These are phyloP conservation scores for Trichothecium roseum DNA, from an alignment of 2,329 filamentous ascomycete genomes.

Conservation along the genomic window DNA sequence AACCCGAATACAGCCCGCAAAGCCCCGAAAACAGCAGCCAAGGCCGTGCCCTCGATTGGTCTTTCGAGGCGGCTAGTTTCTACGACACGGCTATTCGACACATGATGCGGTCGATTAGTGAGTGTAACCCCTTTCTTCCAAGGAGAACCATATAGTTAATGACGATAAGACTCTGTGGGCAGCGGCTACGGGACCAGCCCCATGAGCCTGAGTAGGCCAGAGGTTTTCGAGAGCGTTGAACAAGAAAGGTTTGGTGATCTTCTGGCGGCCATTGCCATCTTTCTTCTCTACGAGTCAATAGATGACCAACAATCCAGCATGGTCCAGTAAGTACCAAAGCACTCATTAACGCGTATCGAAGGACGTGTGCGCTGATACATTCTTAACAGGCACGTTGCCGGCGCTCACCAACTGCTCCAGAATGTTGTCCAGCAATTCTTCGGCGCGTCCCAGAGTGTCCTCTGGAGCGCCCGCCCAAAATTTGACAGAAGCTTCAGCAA, in stretches of 20 bases:
- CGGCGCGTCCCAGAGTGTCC: too few relatives aligned
- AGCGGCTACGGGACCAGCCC: too few relatives aligned
- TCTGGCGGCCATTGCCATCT: slow-evolving; percentile 8
- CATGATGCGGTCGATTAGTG: slow-evolving; percentile 8
- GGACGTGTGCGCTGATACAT: not conserved
- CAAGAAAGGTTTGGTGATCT: slow-evolving; percentile 3
- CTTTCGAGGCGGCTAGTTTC: slow-evolving; percentile 11
- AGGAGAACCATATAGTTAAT: too few relatives aligned
- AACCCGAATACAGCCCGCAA: not conserved
- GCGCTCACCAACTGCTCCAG: slow-evolving; percentile 7
- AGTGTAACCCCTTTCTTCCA: slow-evolving; percentile 4
- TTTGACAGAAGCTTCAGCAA: too few relatives aligned
- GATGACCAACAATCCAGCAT: slow-evolving; percentile 9
- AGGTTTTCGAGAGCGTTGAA: too few relatives aligned
- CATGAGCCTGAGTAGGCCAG: too few relatives aligned
- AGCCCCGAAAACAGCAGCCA: not conserved
- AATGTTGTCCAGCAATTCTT: too few relatives aligned
- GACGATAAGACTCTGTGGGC: not conserved
- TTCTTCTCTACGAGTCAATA: slow-evolving; percentile 10
- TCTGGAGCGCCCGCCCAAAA: too few relatives aligned
- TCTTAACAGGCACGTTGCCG: slow-evolving; percentile 10
- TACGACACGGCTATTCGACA: slow-evolving; percentile 11
- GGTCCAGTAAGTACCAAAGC: slow-evolving; percentile 3
- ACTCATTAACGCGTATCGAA: not conserved
- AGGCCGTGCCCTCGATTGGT: slow-evolving; percentile 6